A percentile compares a stretch with the other conserved stretches of the same genome.
phyloP scores from a whole-genome alignment of 805 yeast genomes.

The Ogataea henricii region DNA sequence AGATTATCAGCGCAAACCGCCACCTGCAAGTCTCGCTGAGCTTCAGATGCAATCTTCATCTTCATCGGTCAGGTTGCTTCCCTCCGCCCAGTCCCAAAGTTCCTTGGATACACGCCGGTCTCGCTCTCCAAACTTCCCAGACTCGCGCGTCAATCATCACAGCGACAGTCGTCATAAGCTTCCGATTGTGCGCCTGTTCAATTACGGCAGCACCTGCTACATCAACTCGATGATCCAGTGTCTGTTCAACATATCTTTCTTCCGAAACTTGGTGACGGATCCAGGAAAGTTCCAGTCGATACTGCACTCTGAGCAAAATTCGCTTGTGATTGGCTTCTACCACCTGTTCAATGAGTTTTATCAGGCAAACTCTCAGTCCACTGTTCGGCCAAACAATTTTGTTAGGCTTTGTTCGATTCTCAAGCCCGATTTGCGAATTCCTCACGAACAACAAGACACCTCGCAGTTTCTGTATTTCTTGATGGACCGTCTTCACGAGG shows the following conservation, averaged over 20 bases:
- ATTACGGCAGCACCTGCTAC: conserved; percentile 75
- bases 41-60: neutral
- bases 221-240: conserved; percentile 75
- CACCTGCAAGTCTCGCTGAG: conserved; percentile 4
- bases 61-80: neutral
- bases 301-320: conserved; percentile 16
- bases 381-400: conserved; percentile 67
- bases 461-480: conserved; percentile 72
- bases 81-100: conserved; percentile 1
- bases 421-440: conserved; percentile 69
- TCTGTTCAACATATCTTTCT: conserved; percentile 53
- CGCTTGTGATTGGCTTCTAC: conserved; percentile 51
- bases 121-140: neutral
- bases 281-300: conserved; percentile 27
- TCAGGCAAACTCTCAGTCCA: conserved; percentile 52
- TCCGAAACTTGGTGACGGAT: conserved; percentile 52
- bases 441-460: conserved; percentile 79
- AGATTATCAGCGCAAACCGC: conserved; percentile 2
- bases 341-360: conserved; percentile 59
- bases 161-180: neutral
- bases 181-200: conserved; percentile 47
- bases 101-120: conserved; percentile 3
- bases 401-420: conserved; percentile 45
- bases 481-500: conserved; percentile 70
- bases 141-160: neutral